Evolutionary conservation across 1,284 basidiomycete species (phyloP).

Genomic region (Microbotryum intermedium): DNA sequence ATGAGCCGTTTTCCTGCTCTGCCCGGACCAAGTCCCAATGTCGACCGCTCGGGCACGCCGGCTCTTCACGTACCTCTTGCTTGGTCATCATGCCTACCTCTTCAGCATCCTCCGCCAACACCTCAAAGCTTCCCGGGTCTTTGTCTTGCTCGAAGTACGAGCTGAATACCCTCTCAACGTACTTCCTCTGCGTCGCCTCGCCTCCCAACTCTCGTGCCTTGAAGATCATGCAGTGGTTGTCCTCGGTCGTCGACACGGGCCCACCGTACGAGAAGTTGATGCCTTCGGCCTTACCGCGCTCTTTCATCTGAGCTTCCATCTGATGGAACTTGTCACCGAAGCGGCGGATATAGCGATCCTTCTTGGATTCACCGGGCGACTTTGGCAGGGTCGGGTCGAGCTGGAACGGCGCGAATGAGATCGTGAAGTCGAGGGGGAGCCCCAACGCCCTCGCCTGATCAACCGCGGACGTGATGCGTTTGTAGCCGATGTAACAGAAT

Average conservation of each 20-base stretch:
- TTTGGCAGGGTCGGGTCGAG: constrained; percentile 50
- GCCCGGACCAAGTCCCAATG: constrained; percentile 25
- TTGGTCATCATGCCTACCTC: constrained; percentile 53
- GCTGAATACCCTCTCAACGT: constrained; percentile 54
- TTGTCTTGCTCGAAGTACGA: constrained; percentile 56
- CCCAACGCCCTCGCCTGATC: constrained; percentile 51
- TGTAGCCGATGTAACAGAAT: constrained; percentile 49
- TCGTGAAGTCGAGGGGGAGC: constrained; percentile 55
- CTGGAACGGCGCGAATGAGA: constrained; percentile 64
- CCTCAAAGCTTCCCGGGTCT: constrained; percentile 43
- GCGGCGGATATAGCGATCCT: constrained; percentile 48
- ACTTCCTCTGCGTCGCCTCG: constrained; percentile 52
- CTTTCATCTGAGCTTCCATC: constrained; percentile 23
- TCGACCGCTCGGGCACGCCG: neutral
- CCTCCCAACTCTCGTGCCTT: constrained; percentile 63
- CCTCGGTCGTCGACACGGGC: constrained; percentile 54
- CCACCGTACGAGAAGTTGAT: constrained; percentile 56
- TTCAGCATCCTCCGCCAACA: constrained; percentile 57
- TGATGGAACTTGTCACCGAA: constrained; percentile 45
- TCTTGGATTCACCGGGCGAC: constrained; percentile 44
- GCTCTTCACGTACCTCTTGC: constrained; percentile 47
- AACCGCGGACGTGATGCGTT: constrained; percentile 57
- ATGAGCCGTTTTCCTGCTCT: neutral
- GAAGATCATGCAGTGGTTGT: constrained; percentile 61
- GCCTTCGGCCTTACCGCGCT: constrained; percentile 53